Evolutionary conservation across 257 asterid species (phyloP), one percentile per base, ranked within the genome.

Genomic region (Solanum okadae): DNA sequence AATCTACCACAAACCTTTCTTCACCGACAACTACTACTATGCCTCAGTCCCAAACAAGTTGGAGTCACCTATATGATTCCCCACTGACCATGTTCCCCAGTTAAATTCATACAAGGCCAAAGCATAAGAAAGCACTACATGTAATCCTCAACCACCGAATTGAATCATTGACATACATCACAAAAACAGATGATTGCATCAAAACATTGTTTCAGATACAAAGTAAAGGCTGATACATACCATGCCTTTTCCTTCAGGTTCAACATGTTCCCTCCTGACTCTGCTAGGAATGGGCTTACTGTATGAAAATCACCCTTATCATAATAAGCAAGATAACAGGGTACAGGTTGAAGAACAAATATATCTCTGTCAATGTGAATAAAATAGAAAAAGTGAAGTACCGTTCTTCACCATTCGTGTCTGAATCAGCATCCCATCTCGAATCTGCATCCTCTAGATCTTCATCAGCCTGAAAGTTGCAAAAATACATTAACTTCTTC

Each of bases 221-320:
- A 81, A 86, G 59, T 65, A 59, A 84, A 83, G 87, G 89, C 63
- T 25, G 86, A 79, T 23, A 33, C 56, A 83, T 95, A 96, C 98
- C 98, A 61, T 72, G 87, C 90, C 92, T 89, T 92, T 95, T 79
- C 93, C 91, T 91, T 93, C 98, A 75, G 97, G 92, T 88, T 95
- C 98, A 67, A 90, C 82, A 67, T 93, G 87, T 87, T 95, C 98
- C 35, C 91, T 95, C 93, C 93, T 95, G 73, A 89, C 92, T 90
- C 91, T 89, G 65, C 88, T 59, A 65, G 90, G 35, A 82, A 89
- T 46, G 44, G 88, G 90, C 42, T 88, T 88, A 76, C 92, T 88
- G 88, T 84, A 78, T 27, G 52, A 73, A 79, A 86, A 72, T 15
- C 31, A 46, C 8, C 33, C 49, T 83, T 31, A 13, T n/a, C 44